phyloP scores from a whole-genome alignment of 108 stramenopile species.

The Cyclotella baltica region DNA sequence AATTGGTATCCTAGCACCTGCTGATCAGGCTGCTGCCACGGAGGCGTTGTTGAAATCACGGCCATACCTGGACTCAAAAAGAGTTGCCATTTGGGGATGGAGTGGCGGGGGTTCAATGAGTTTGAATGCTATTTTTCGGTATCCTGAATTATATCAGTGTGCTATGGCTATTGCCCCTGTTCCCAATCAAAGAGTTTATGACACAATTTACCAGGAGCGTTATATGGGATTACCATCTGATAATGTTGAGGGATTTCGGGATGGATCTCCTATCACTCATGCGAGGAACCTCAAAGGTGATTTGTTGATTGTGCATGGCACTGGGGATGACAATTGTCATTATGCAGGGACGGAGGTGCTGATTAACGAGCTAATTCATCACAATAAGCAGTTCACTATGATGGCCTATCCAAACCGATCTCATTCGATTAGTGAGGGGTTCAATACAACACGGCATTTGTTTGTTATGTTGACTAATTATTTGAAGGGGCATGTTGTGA shows the following conservation, averaged over 20 bases:
- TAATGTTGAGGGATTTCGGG: conserved; percentile 50
- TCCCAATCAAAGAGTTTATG: conserved; percentile 52
- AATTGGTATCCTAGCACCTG: conserved; percentile 48
- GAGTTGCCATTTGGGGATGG: conserved; percentile 60
- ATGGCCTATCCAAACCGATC: conserved; percentile 54
- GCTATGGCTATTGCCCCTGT: conserved; percentile 57
- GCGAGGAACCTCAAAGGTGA: conserved; percentile 50
- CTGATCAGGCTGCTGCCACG: conserved; percentile 51
- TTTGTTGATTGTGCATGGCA: conserved; percentile 51
- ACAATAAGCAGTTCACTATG: conserved; percentile 57
- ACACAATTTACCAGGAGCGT: conserved; percentile 51
- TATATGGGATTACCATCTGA: conserved; percentile 55
- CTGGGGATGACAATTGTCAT: conserved; percentile 54
- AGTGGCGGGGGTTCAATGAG: conserved; percentile 55
- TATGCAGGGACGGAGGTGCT: conserved; percentile 50
- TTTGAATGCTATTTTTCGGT: conserved; percentile 54
- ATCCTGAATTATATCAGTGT: conserved; percentile 44
- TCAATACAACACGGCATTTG: conserved; percentile 52
- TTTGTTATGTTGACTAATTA: conserved; percentile 44
- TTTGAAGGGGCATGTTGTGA: conserved; percentile 33
- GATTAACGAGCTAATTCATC: conserved; percentile 52
- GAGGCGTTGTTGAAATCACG: conserved; percentile 35
- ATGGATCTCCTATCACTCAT: conserved; percentile 51
- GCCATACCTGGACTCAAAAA: conserved; percentile 41
- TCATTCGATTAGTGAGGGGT: conserved; percentile 50